Conservation (phyloP, 495 filamentous ascomycete genomes). For the Penicillium subrubescens region DNA sequence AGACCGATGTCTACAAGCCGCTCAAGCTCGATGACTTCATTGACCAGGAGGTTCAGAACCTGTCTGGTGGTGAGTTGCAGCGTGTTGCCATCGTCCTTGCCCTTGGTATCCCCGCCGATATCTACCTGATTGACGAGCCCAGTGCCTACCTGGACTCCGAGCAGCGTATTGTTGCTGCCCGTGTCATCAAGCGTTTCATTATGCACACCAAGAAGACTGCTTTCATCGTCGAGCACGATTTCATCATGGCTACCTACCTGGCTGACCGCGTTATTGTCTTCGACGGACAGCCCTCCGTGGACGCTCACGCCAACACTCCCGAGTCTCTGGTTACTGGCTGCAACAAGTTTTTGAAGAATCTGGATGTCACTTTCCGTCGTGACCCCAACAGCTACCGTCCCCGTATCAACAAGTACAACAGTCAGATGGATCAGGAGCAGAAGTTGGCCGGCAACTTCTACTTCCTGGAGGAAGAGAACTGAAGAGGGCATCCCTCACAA, state of each 20-base stretch:
- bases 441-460: slow-evolving; percentile 93
- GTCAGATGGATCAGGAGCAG: slow-evolving; percentile 96
- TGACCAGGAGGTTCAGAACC: slow-evolving; percentile 97
- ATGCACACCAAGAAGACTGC: slow-evolving; percentile 99
- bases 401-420: slow-evolving; percentile 96
- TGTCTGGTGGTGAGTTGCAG: slow-evolving; percentile 98
- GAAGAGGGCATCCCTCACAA: slow-evolving; percentile 62
- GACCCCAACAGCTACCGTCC: slow-evolving; percentile 95
- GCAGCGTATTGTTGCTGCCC: slow-evolving; percentile 94
- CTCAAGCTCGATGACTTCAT: slow-evolving; percentile 98
- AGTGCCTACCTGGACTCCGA: slow-evolving; percentile 96
- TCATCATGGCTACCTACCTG: slow-evolving; percentile 98
- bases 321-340: slow-evolving; percentile 94
- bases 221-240: slow-evolving; percentile 99
- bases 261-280: slow-evolving; percentile 99
- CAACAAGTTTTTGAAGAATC: slow-evolving; percentile 92
- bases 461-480: slow-evolving; percentile 92
- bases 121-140: slow-evolving; percentile 97
- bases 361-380: slow-evolving; percentile 97
- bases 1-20: slow-evolving; percentile 99
- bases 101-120: slow-evolving; percentile 93
- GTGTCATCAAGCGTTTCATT: slow-evolving; percentile 99
- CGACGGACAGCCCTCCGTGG: slow-evolving; percentile 85
- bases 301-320: slow-evolving; percentile 84
- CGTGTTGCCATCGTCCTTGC: slow-evolving; percentile 97